These are phyloP conservation scores for Mallotus nudiflorus DNA, from an alignment of 345 rosid species.

Conservation along the genomic window DNA sequence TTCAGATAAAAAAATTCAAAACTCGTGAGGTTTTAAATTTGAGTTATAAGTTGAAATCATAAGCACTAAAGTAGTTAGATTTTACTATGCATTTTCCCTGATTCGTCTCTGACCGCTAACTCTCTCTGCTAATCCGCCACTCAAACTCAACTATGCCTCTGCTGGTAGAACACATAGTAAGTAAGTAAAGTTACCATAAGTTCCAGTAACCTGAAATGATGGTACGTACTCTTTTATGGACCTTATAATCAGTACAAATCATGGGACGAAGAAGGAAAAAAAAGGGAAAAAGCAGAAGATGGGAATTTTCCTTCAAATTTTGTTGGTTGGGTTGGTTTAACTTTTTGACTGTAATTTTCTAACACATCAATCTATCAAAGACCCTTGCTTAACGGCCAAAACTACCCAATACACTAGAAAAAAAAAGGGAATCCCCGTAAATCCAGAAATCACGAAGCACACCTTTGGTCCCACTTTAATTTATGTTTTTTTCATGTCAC, in stretches of 20 bases:
- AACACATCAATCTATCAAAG: not conserved
- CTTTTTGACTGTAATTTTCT: slow-evolving; percentile 23
- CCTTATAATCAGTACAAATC: not conserved
- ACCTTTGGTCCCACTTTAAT: slow-evolving; percentile 20
- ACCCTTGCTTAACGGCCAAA: slow-evolving; percentile 40
- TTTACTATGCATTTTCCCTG: no score
- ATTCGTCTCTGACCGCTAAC: no score
- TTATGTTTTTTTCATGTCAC: not conserved
- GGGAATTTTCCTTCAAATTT: not conserved
- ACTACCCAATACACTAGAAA: slow-evolving; percentile 24
- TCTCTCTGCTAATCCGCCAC: no score
- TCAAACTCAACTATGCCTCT: no score
- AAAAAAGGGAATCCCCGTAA: slow-evolving; percentile 50
- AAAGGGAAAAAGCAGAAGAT: not conserved
- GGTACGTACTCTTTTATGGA: not conserved
- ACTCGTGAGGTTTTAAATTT: no score
- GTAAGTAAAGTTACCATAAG: not conserved
- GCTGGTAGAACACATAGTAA: no score
- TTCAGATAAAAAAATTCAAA: no score
- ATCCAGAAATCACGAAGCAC: slow-evolving; percentile 50
- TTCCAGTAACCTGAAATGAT: not conserved
- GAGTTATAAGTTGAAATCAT: no score
- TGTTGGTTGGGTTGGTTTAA: not conserved
- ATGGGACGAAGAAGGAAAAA: not conserved
- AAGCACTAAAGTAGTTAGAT: no score